Evolutionary conservation across 2,329 filamentous ascomycete species (phyloP).

Genomic region (Davidsoniella neocaledoniae): DNA sequence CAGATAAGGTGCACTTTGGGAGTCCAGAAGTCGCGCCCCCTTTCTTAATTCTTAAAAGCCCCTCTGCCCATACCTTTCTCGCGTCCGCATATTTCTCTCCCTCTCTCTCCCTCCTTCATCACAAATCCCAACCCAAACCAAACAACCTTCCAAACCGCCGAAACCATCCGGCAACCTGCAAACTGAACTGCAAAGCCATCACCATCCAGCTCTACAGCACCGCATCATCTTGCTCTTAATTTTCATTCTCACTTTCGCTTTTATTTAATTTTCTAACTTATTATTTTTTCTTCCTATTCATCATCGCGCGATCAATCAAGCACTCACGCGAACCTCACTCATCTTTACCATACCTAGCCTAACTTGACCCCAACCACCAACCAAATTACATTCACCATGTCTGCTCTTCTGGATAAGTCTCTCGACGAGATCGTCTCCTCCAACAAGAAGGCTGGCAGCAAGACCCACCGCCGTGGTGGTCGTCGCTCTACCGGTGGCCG

Average conservation of each 20-base stretch:
- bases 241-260: background rate
- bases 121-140: slow-evolving; percentile 4
- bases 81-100: background rate
- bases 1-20: no score
- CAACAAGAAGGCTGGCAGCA: slow-evolving; percentile 42
- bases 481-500: slow-evolving; percentile 34
- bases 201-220: slow-evolving; percentile 15
- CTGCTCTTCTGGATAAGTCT: slow-evolving; percentile 89
- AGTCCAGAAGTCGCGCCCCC: background rate
- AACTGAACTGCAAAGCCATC: slow-evolving; percentile 4
- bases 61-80: background rate
- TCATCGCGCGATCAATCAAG: background rate
- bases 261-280: background rate
- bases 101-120: slow-evolving; percentile 9
- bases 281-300: background rate
- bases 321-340: background rate
- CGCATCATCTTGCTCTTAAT: background rate
- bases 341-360: background rate
- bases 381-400: slow-evolving; percentile 42
- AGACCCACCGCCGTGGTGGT: slow-evolving; percentile 32
- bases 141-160: slow-evolving; percentile 6
- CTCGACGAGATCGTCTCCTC: slow-evolving; percentile 93
- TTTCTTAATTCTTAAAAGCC: background rate
- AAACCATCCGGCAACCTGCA: slow-evolving; percentile 9
- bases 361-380: slow-evolving; percentile 10